Conservation (phyloP, 148 eudicot species). For the Limonium bicolor region DNA sequence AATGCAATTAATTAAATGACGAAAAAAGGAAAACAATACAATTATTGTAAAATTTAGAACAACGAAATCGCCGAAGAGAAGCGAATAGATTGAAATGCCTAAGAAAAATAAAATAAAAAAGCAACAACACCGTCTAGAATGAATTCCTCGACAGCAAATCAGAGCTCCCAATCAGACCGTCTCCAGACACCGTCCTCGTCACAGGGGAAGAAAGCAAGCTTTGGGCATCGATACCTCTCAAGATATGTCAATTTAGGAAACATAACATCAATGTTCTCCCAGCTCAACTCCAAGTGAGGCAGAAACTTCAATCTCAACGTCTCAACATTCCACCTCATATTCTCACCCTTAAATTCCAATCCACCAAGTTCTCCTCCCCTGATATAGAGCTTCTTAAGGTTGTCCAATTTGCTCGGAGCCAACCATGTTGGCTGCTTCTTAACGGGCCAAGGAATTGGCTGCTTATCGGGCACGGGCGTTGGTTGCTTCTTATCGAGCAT, state of each 20-base stretch:
- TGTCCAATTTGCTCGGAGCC: conserved; percentile 1
- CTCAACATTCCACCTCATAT: conserved; percentile 14
- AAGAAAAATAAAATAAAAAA: no score
- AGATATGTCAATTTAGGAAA: conserved; percentile 15
- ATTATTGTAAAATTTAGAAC: no score
- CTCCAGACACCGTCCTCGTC: conserved; percentile 24
- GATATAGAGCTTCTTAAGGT: conserved; percentile 23
- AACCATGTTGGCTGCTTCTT: no score
- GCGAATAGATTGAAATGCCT: no score
- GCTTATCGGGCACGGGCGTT: no score
- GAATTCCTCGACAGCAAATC: no score
- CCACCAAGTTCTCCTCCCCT: conserved; percentile 26
- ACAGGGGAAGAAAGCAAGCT: conserved; percentile 18
- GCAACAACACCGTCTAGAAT: no score
- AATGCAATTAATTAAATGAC: no score
- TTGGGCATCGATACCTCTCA: conserved; percentile 20
- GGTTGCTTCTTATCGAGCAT: conserved; percentile 8
- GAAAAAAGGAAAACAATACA: no score
- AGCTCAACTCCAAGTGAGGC: conserved; percentile 8
- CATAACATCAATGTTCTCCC: conserved; percentile 5
- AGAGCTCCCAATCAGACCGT: no score
- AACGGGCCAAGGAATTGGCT: no score
- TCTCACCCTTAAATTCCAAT: neutral
- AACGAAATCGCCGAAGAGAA: no score
- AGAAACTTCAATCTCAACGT: conserved; percentile 19